These are phyloP conservation scores for Ogataea paraovalis DNA, from an alignment of 805 yeast species.

Conservation along the genomic window DNA sequence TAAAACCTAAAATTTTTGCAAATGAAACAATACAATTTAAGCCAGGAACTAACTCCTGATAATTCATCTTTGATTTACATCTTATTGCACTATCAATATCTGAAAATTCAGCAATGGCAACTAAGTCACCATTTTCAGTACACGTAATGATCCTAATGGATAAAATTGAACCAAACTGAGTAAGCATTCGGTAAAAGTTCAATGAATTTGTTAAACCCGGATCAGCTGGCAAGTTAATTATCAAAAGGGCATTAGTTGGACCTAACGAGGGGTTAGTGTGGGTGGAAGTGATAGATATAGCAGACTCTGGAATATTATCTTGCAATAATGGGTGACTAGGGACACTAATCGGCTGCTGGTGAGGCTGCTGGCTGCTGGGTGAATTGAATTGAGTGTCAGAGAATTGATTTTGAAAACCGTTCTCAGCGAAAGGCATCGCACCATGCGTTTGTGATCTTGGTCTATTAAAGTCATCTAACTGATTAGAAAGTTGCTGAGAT, in stretches of 20 bases:
- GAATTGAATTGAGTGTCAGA: constrained; percentile 12
- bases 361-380: constrained; percentile 1
- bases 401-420: constrained; percentile 4
- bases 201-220: constrained; percentile 42
- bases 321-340: constrained; percentile 30
- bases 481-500: constrained; percentile 10
- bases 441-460: constrained; percentile 42
- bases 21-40: constrained; percentile 73
- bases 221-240: constrained; percentile 71
- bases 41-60: constrained; percentile 79
- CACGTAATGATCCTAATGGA: constrained; percentile 57
- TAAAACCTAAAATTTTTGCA: constrained; percentile 57
- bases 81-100: constrained; percentile 71
- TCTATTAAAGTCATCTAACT: constrained; percentile 21
- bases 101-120: constrained; percentile 69
- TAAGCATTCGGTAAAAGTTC: constrained; percentile 48
- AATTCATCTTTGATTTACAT: constrained; percentile 74
- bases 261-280: constrained; percentile 66
- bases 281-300: constrained; percentile 62
- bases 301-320: constrained; percentile 60
- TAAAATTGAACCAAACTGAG: constrained; percentile 57
- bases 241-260: constrained; percentile 72
- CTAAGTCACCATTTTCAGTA: constrained; percentile 29
- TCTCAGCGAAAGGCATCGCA: constrained; percentile 11
- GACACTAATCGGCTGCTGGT: not conserved